Percentiles rank a stretch among this genome's conserved stretches.
Conservation (phyloP, 2,329 filamentous ascomycete species). For the Xylariomycetidae sp. region DNA sequence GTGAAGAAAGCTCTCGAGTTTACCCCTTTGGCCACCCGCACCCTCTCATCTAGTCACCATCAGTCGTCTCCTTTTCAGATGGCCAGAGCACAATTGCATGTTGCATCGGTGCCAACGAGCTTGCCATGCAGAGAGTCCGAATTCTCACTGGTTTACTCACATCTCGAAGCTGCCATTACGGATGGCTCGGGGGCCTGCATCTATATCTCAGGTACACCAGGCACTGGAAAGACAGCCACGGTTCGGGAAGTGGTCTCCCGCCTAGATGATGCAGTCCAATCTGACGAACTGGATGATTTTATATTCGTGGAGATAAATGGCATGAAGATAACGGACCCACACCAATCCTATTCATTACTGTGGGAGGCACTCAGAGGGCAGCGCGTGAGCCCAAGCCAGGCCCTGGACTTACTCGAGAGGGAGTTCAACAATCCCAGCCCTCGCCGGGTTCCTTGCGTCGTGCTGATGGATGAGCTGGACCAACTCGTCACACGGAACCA, state of each 20-base stretch:
- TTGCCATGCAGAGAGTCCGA: conserved; percentile 90
- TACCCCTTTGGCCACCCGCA: conserved; percentile 85
- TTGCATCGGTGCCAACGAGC: conserved; percentile 84
- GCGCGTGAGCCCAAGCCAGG: conserved; percentile 85
- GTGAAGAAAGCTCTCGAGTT: conserved; percentile 91
- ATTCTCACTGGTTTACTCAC: conserved; percentile 86
- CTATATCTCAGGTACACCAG: conserved; percentile 98
- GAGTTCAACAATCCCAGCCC: conserved; percentile 93
- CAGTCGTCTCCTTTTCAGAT: conserved; percentile 86
- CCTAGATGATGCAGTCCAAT: conserved; percentile 79
- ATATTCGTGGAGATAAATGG: conserved; percentile 99
- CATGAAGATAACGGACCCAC: conserved; percentile 98
- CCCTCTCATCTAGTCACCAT: conserved; percentile 69
- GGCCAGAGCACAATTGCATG: conserved; percentile 83
- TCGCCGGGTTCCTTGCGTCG: conserved; percentile 87
- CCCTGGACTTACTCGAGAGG: conserved; percentile 81
- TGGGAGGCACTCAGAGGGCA: conserved; percentile 97
- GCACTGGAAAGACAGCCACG: conserved; percentile 95
- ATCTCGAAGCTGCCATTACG: conserved; percentile 89
- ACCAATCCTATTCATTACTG: conserved; percentile 89
- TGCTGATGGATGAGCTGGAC: conserved; percentile 97
- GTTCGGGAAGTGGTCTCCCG: conserved; percentile 91
- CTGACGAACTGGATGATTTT: conserved; percentile 94
- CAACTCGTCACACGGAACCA: conserved; percentile 98
- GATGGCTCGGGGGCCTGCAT: conserved; percentile 94